Evolutionary conservation across 176 grass and related monocot species (phyloP).

Genomic region (Paspalum vaginatum): DNA sequence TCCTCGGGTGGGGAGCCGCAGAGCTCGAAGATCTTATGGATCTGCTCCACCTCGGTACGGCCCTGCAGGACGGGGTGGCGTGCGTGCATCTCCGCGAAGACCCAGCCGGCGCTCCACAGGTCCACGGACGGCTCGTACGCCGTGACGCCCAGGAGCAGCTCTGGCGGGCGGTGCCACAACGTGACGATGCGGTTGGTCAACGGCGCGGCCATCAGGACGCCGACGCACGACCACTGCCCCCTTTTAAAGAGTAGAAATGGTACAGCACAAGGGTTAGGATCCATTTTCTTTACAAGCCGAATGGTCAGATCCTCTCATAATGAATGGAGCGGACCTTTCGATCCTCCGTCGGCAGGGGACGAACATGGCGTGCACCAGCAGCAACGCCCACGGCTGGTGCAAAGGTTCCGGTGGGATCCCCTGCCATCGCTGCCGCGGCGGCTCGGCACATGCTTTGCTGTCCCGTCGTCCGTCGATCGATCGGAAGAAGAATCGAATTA

Average conservation of each 20-base stretch:
- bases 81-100: conserved; percentile 81
- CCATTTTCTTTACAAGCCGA: no score
- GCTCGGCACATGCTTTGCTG: no score
- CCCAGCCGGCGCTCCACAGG: conserved; percentile 93
- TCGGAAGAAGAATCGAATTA: no score
- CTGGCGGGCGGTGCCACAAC: conserved; percentile 92
- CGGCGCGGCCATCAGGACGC: background rate
- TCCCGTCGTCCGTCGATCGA: no score
- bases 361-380: conserved; percentile 81
- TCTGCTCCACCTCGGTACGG: conserved; percentile 97
- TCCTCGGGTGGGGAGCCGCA: conserved; percentile 79
- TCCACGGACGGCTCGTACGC: conserved; percentile 79
- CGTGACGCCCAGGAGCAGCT: conserved; percentile 81
- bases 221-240: no score
- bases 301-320: no score
- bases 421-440: conserved; percentile 8
- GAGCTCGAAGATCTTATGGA: conserved; percentile 96
- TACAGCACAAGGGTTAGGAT: no score
- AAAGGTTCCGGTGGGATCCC: conserved; percentile 54
- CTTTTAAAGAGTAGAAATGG: no score
- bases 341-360: no score
- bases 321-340: no score
- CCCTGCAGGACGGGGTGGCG: conserved; percentile 82
- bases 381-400: conserved; percentile 98
- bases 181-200: conserved; percentile 87